Base-by-base conservation (phyloP, 1,139 yeast genomes). In the Trichomonascaceae sp. region DNA sequence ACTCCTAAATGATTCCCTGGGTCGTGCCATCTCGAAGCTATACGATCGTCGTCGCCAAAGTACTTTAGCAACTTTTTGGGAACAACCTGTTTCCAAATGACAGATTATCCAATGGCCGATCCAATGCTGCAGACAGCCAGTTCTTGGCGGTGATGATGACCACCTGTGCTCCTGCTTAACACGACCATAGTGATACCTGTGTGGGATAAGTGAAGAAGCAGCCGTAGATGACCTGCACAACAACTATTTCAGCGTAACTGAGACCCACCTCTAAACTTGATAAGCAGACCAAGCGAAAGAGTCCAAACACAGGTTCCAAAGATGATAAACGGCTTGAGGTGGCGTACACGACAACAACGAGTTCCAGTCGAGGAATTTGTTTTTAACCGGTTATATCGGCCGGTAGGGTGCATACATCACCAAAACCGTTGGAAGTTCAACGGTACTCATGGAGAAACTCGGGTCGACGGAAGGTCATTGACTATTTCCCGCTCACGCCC, bases 151-250 rank as follows among this genome's bases (percentile, higher is more conserved):
- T 66, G 22, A 62, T 57, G 26, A 64, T 51, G 5, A 67, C 67
- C 53, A 66, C n/a, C n/a, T 50, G 46, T 66, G 67, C 40, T 62
- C 67, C 47, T 68, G 74, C 31, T 69, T 66, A 17, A 77, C 71
- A 37, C 69, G 67, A 1, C 81, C 57, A 46, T 74, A 76, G 67
- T n/a, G 81, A 70, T 4, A 74, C 77, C 46, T 71, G 79, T 13
- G 74, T 66, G 20, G 81, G 70, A 50, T 75, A 76, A 15, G 81
- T 71, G 59, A 75, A 75, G 53, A 77, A 65, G 6, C 81, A 79
- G 32, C 81, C 78, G 45, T 82, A n/a, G n/a, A n/a, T n/a, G n/a
- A n/a, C n/a, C n/a, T n/a, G n/a, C n/a, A n/a, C n/a, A n/a, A n/a
- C n/a, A n/a, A n/a, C n/a, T n/a, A n/a, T n/a, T n/a, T n/a, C n/a